phyloP scores from a whole-genome alignment of 305 asterid species.

The Ajuga reptans region DNA sequence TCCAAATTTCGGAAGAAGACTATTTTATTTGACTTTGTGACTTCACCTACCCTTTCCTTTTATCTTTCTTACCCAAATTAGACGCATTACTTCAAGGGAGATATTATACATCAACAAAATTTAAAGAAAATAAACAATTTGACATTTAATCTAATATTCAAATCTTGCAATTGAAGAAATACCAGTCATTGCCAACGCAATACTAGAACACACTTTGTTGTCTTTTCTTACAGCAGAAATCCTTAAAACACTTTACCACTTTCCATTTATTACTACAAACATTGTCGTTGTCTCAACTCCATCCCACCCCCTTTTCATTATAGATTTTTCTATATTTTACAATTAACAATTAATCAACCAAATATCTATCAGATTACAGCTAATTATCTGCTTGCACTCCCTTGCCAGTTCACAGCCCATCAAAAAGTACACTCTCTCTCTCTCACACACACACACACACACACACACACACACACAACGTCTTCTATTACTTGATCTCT shows the following conservation, averaged over 20 bases:
- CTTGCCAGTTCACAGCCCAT: slow-evolving; percentile 36
- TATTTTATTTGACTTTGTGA: too few species aligned
- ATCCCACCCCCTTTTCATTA: not conserved
- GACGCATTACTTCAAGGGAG: too few species aligned
- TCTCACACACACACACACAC: too few species aligned
- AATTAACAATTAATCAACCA: slow-evolving; percentile 10
- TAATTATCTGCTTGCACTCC: slow-evolving; percentile 36
- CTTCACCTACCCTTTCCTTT: too few species aligned
- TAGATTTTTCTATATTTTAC: not conserved
- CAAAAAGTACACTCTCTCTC: slow-evolving; percentile 16
- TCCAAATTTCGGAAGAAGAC: too few species aligned
- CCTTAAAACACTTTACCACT: not conserved
- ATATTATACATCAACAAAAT: too few species aligned
- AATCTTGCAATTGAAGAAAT: slow-evolving; percentile 2
- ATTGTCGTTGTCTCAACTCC: slow-evolving; percentile 25
- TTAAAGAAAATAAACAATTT: too few species aligned
- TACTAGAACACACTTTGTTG: too few species aligned
- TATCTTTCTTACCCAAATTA: too few species aligned
- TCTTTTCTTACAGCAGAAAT: not conserved
- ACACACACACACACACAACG: not conserved
- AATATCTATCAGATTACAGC: slow-evolving; percentile 36
- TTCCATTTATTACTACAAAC: not conserved
- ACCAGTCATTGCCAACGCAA: too few species aligned
- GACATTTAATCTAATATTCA: not conserved
- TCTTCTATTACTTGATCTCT: slow-evolving; percentile 23